A percentile compares a stretch with the other conserved stretches of the same genome.
Conservation (phyloP, 371 early-diverging fungal genomes). For the Lichtheimia hyalospora region DNA sequence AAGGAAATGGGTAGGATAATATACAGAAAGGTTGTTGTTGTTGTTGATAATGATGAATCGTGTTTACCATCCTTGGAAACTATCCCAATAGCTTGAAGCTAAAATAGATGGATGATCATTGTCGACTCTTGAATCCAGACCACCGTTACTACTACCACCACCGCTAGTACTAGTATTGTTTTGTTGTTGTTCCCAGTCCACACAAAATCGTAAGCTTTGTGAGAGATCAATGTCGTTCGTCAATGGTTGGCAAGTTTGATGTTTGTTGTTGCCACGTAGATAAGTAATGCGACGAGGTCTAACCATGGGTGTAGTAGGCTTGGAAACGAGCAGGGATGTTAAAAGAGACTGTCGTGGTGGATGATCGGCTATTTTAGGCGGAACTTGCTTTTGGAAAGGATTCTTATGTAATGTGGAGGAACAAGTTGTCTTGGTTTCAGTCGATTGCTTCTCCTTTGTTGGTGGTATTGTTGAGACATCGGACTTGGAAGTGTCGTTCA, state of each 20-base stretch:
- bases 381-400: conserved; percentile 9
- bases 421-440: not conserved
- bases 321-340: conserved; percentile 1
- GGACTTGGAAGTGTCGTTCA: not conserved
- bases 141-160: too few relatives aligned
- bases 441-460: too few relatives aligned
- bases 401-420: not conserved
- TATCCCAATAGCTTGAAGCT: conserved; percentile 8
- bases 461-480: too few relatives aligned
- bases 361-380: conserved; percentile 3
- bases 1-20: too few relatives aligned
- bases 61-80: conserved; percentile 9
- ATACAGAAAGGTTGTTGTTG: too few relatives aligned
- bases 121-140: too few relatives aligned
- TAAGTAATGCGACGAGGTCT: conserved; percentile 6
- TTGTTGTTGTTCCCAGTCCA: conserved; percentile 26
- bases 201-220: conserved; percentile 17
- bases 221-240: conserved; percentile 7
- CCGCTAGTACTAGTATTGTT: not conserved
- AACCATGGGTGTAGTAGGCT: not conserved
- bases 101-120: not conserved
- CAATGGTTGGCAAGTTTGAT: not conserved
- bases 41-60: too few relatives aligned
- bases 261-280: not conserved
- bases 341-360: conserved; percentile 5